These are phyloP conservation scores for Pistacia integerrima DNA, from an alignment of 345 rosid genomes.

Conservation along the genomic window DNA sequence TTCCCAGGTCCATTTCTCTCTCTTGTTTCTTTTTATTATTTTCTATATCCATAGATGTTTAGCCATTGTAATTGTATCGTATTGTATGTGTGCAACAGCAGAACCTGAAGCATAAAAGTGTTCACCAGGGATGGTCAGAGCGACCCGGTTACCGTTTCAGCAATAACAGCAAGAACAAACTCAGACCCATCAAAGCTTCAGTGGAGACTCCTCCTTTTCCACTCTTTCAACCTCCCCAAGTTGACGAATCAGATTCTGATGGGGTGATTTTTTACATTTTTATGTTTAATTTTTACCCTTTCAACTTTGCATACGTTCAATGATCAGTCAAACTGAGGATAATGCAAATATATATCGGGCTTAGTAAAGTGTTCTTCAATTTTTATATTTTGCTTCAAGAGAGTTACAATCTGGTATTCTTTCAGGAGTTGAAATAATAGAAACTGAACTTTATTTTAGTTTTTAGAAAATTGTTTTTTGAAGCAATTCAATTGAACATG, in stretches of 20 bases:
- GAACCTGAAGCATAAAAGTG: conserved; percentile 8
- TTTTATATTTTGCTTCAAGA: too few relatives aligned
- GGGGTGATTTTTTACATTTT: conserved; percentile 24
- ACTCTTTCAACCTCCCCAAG: conserved; percentile 53
- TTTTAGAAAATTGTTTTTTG: too few relatives aligned
- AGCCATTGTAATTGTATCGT: not conserved
- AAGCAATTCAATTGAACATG: too few relatives aligned
- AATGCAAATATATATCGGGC: too few relatives aligned
- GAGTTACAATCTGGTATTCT: too few relatives aligned
- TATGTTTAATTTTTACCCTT: not conserved
- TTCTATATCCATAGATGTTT: not conserved
- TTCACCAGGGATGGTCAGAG: conserved; percentile 30
- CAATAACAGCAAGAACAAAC: conserved; percentile 26
- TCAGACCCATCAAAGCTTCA: conserved; percentile 54
- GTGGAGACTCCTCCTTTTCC: conserved; percentile 68
- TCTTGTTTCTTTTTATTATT: not conserved
- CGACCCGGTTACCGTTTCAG: conserved; percentile 37
- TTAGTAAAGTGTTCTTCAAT: too few relatives aligned
- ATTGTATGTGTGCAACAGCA: not conserved
- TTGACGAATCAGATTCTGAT: conserved; percentile 51
- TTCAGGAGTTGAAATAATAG: too few relatives aligned
- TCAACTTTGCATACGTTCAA: not conserved
- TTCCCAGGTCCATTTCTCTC: conserved; percentile 12
- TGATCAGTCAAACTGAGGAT: not conserved
- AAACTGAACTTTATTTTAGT: not conserved